A percentile compares a stretch with the other conserved stretches of the same genome.
phyloP scores from a whole-genome alignment of 768 basidiomycete genomes.

The Mycena belliarum region DNA sequence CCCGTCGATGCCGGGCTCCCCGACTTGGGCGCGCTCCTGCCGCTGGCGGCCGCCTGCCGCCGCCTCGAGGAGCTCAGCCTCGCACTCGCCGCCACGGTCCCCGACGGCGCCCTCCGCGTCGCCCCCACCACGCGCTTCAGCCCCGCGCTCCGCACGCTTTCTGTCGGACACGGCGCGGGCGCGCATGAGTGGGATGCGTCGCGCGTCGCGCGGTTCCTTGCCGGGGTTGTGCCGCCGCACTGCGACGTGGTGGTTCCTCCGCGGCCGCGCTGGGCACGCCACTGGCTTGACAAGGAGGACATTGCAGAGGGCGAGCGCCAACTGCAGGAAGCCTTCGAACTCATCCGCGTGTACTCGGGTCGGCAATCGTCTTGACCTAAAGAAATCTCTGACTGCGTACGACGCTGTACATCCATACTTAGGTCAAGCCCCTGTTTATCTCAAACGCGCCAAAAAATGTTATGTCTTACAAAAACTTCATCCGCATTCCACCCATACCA shows the following conservation, averaged over 20 bases:
- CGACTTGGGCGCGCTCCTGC: neutral
- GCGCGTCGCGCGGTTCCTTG: neutral
- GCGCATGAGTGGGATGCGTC: neutral
- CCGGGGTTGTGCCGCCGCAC: neutral
- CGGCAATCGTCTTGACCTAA: too few species aligned
- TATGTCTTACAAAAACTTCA: too few species aligned
- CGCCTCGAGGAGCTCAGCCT: slow-evolving; percentile 3
- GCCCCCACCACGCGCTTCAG: neutral
- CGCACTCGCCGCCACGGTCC: neutral
- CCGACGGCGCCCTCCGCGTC: neutral
- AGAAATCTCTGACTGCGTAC: too few species aligned
- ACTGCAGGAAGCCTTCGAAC: neutral
- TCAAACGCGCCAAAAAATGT: too few species aligned
- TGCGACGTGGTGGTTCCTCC: neutral
- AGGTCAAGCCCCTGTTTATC: too few species aligned
- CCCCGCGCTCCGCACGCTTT: neutral
- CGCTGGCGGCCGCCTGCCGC: neutral
- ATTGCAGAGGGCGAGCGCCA: neutral
- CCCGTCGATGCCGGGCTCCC: neutral
- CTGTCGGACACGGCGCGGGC: neutral
- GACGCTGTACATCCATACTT: too few species aligned
- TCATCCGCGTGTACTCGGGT: neutral
- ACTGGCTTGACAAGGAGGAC: neutral
- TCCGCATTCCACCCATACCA: too few species aligned
- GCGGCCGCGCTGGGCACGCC: neutral